phyloP scores from a whole-genome alignment of 352 stramenopile species.

The Globisporangium camurandrum region DNA sequence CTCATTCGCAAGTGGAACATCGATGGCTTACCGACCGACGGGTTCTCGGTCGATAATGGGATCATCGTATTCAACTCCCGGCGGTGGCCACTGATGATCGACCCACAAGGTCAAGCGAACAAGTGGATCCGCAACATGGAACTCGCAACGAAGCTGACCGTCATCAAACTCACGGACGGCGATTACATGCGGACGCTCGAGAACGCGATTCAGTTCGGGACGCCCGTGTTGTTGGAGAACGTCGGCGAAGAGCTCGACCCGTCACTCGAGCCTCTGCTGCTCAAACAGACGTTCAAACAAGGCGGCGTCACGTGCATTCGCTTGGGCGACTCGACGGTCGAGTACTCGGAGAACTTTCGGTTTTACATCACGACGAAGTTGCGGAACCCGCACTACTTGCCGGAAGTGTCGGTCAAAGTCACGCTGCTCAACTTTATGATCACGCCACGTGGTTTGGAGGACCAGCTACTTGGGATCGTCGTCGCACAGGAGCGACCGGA shows the following conservation, averaged over 20 bases:
- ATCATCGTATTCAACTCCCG: slow-evolving; percentile 93
- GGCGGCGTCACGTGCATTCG: slow-evolving; percentile 88
- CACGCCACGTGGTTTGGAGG: slow-evolving; percentile 88
- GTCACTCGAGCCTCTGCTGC: slow-evolving; percentile 88
- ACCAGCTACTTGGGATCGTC: slow-evolving; percentile 91
- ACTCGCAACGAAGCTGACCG: slow-evolving; percentile 78
- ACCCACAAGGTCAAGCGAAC: slow-evolving; percentile 92
- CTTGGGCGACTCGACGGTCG: slow-evolving; percentile 89
- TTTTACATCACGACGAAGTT: slow-evolving; percentile 95
- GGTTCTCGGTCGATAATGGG: slow-evolving; percentile 92
- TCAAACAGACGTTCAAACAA: slow-evolving; percentile 94
- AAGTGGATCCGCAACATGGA: slow-evolving; percentile 96
- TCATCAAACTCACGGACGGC: slow-evolving; percentile 92
- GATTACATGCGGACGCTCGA: slow-evolving; percentile 92
- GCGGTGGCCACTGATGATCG: slow-evolving; percentile 94
- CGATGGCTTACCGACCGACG: slow-evolving; percentile 89
- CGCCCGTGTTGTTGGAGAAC: slow-evolving; percentile 89
- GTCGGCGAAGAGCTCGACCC: slow-evolving; percentile 90
- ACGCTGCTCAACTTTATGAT: slow-evolving; percentile 96
- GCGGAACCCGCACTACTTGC: slow-evolving; percentile 90
- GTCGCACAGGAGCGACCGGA: slow-evolving; percentile 89
- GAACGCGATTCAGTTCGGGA: slow-evolving; percentile 90
- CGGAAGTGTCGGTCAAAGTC: slow-evolving; percentile 90
- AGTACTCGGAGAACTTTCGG: slow-evolving; percentile 88
- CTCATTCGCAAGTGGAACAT: slow-evolving; percentile 94